Percentiles rank a stretch among this genome's conserved stretches.
Conservation (phyloP, 768 basidiomycete species). For the Boletus vermiculosoides region DNA sequence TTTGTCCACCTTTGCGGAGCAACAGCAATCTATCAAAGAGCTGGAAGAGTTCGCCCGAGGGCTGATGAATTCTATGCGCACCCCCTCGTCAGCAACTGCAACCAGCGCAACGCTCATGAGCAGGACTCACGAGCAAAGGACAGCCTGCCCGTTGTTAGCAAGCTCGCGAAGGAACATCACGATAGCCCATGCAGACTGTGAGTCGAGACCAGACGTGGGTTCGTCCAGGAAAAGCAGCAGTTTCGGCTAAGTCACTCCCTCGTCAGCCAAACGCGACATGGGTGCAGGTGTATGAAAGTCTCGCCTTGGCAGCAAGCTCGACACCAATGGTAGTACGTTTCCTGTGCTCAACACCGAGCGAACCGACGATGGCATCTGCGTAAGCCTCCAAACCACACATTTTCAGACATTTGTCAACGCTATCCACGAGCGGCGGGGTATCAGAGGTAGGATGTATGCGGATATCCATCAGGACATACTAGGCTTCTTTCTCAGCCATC, state of each 20-base stretch:
- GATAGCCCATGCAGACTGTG: slow-evolving; percentile 52
- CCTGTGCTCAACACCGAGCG: slow-evolving; percentile 46
- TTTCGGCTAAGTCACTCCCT: slow-evolving; percentile 31
- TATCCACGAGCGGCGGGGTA: slow-evolving; percentile 8
- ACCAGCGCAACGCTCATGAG: background rate
- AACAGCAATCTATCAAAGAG: slow-evolving; percentile 50
- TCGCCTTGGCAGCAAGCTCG: slow-evolving; percentile 55
- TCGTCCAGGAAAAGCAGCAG: slow-evolving; percentile 59
- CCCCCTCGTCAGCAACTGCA: background rate
- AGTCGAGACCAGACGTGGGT: slow-evolving; percentile 56
- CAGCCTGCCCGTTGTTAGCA: slow-evolving; percentile 53
- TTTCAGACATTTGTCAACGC: slow-evolving; percentile 56
- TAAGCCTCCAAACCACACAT: slow-evolving; percentile 64
- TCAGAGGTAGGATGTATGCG: background rate
- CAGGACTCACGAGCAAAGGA: slow-evolving; percentile 49
- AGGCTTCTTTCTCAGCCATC: slow-evolving; percentile 70
- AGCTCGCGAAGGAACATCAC: slow-evolving; percentile 49
- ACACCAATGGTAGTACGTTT: slow-evolving; percentile 62
- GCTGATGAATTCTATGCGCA: slow-evolving; percentile 26
- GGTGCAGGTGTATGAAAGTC: background rate
- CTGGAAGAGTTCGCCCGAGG: slow-evolving; percentile 51
- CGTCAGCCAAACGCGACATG: background rate
- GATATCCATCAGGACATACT: slow-evolving; percentile 46
- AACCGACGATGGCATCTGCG: slow-evolving; percentile 65
- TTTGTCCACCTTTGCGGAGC: slow-evolving; percentile 55